Percentiles rank a stretch among this genome's conserved stretches.
phyloP scores from a whole-genome alignment of 2,329 filamentous ascomycete species.

The Hymenoscyphus linearis region DNA sequence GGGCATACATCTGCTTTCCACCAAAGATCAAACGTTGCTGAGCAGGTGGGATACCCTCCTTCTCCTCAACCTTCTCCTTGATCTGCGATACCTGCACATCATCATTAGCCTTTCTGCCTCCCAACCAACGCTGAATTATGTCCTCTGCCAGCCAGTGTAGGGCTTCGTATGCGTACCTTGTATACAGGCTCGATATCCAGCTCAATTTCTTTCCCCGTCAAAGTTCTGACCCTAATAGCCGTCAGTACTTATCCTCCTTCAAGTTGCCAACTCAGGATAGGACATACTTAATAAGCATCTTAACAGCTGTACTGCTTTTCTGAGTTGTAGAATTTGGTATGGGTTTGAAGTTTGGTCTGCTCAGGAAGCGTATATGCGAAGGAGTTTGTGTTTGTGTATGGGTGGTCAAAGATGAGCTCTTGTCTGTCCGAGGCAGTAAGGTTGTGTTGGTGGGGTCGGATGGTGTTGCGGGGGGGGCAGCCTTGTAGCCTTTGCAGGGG shows the following conservation, averaged over 20 bases:
- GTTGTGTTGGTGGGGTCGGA: background rate
- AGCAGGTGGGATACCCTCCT: conserved; percentile 94
- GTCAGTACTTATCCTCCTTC: conserved; percentile 1
- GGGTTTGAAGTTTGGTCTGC: no score
- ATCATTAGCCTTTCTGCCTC: background rate
- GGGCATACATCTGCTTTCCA: conserved; percentile 88
- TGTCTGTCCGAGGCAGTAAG: background rate
- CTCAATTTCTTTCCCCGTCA: conserved; percentile 98
- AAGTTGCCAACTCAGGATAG: background rate
- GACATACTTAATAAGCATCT: conserved; percentile 3
- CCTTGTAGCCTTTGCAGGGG: background rate
- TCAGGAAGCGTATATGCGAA: background rate
- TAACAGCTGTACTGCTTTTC: background rate
- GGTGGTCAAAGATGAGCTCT: background rate
- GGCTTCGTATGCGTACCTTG: conserved; percentile 57
- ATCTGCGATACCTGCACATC: conserved; percentile 78
- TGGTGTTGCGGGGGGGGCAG: background rate
- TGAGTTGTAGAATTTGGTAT: background rate
- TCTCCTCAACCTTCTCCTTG: conserved; percentile 99
- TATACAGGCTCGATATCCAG: conserved; percentile 92
- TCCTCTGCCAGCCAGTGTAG: background rate
- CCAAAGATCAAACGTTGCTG: conserved; percentile 95
- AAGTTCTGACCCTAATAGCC: conserved; percentile 77
- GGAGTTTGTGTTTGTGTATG: background rate
- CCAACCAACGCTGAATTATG: background rate